Conservation (phyloP, 2,329 filamentous ascomycete species). For the Onygena corvina region DNA sequence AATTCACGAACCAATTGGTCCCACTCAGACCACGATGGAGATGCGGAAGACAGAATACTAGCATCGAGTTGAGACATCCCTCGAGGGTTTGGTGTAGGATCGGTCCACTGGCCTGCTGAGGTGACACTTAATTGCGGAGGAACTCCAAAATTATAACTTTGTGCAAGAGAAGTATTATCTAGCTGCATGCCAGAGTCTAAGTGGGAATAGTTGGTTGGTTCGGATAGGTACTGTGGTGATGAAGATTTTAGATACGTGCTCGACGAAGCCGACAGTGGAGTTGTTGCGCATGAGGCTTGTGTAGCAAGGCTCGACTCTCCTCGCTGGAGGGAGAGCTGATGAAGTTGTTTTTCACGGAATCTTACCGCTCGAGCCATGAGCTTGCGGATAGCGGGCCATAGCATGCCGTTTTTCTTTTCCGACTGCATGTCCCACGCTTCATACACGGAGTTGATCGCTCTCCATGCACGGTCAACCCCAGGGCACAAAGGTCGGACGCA, state of each 20-base stretch:
- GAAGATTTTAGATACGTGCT: neutral
- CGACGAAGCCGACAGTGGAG: neutral
- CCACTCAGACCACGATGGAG: slow-evolving; percentile 16
- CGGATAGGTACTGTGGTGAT: neutral
- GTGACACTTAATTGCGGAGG: neutral
- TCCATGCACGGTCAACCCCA: slow-evolving; percentile 50
- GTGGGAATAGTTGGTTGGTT: neutral
- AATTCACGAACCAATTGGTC: slow-evolving; percentile 16
- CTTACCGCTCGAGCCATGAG: slow-evolving; percentile 48
- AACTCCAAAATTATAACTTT: neutral
- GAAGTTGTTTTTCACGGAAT: slow-evolving; percentile 40
- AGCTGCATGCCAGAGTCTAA: neutral
- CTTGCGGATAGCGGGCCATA: slow-evolving; percentile 53
- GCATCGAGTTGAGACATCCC: neutral
- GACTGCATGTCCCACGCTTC: slow-evolving; percentile 25
- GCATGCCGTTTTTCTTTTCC: slow-evolving; percentile 41
- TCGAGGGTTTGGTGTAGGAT: neutral
- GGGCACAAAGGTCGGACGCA: slow-evolving; percentile 42
- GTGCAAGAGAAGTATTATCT: neutral
- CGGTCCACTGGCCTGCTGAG: neutral
- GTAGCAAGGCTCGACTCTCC: slow-evolving; percentile 17
- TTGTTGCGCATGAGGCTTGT: neutral
- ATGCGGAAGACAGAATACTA: neutral
- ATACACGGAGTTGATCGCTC: slow-evolving; percentile 41
- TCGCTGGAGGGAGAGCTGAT: slow-evolving; percentile 15